Evolutionary conservation across 2,329 filamentous ascomycete species (phyloP), one percentile per base, ranked within the genome.

Genomic region (Nakataea oryzae): DNA sequence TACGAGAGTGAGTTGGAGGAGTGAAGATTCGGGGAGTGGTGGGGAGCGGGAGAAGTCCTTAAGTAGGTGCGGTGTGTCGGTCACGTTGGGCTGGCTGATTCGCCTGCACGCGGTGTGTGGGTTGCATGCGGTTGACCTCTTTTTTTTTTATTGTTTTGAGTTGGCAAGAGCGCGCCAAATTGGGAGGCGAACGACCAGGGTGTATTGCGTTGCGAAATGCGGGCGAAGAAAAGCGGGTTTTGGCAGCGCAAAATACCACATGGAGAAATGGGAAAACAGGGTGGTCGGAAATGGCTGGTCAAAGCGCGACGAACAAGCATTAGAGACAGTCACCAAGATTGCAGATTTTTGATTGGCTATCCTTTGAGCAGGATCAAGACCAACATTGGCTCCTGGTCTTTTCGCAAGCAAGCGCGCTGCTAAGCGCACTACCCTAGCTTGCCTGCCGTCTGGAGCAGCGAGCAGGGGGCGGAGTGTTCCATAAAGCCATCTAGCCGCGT

Each of bases 11-110:
- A 68, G 69, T 69, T 72, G 72, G 68, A 71, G 71, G 66, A 67
- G 71, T 66, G 74, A 76, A 69, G 66, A 68, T 66, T 66, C 66
- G 66, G 65, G 71, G 69, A 69, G 76, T 75, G 75, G 79, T 78
- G 79, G 77, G 75, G 71, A 67, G 66, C 67, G 69, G 67, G 63
- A 65, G 68, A 67, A 67, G 54, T 65, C 68, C 73, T 75, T 76
- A 75, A 72, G 71, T 75, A 74, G 68, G 70, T 66, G 60, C 66
- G 64, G 59, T 62, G 62, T 61, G 62, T 63, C 62, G 55, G 66
- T 67, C 66, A 69, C 66, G 68, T 67, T 70, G 68, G 58, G 58
- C 66, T 67, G 72, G 72, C 73, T 75, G 73, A 75, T 75, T 72
- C 67, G 59, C 54, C 55, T 61, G 29, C 41, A 17, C 30, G 11